Evolutionary conservation across 2,329 filamentous ascomycete species (phyloP).

Genomic region (Stromatinia cepivora): DNA sequence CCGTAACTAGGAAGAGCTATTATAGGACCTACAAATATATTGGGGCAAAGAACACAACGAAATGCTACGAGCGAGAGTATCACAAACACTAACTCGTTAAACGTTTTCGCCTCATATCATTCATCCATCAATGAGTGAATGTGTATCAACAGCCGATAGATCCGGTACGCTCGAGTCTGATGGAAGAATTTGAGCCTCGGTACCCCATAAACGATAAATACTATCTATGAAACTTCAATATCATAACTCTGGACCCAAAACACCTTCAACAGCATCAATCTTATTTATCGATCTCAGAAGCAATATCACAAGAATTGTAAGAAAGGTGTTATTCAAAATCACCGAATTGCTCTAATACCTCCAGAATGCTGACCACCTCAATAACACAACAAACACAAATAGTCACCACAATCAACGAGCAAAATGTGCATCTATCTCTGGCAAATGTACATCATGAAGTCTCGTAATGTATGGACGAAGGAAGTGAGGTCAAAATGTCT

Average conservation of each 20-base stretch:
- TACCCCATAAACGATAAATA: too few species aligned
- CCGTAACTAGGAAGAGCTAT: background rate
- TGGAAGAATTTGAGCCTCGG: background rate
- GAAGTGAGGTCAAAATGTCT: background rate
- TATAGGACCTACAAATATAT: background rate
- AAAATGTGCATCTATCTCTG: background rate
- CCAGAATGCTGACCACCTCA: background rate
- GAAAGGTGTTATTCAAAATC: too few species aligned
- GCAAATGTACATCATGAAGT: background rate
- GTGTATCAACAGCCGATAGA: background rate
- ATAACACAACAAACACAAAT: background rate
- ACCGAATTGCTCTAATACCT: background rate
- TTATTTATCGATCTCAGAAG: too few species aligned
- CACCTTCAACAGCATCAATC: background rate
- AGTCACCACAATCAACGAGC: too few species aligned
- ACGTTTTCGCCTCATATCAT: background rate
- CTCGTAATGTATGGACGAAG: background rate
- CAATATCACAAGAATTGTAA: background rate
- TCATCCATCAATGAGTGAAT: background rate
- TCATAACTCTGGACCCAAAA: background rate
- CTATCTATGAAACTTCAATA: background rate
- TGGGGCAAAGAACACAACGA: background rate
- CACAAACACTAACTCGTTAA: background rate
- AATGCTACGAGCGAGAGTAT: background rate
- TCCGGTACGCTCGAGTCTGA: background rate